These are phyloP conservation scores for Suillus subaureus DNA, from an alignment of 768 basidiomycete genomes.

Conservation along the genomic window DNA sequence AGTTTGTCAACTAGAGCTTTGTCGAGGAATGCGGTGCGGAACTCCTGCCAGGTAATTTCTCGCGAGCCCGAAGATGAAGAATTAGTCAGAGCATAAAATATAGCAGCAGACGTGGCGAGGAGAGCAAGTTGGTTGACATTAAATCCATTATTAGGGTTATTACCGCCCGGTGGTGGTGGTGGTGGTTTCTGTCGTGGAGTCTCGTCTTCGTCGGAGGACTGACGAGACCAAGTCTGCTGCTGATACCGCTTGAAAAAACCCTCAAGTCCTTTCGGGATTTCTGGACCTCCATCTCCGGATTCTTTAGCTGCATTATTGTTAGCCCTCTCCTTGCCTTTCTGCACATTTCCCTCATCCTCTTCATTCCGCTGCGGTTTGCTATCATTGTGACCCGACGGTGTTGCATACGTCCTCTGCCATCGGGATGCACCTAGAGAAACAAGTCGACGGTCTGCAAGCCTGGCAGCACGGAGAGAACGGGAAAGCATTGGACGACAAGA, in stretches of 20 bases:
- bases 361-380: slow-evolving; percentile 26
- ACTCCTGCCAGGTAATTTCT: slow-evolving; percentile 99
- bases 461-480: slow-evolving; percentile 58
- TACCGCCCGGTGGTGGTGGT: slow-evolving; percentile 51
- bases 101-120: slow-evolving; percentile 59
- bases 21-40: slow-evolving; percentile 94
- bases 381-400: slow-evolving; percentile 41
- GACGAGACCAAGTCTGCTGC: slow-evolving; percentile 32
- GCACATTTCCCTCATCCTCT: slow-evolving; percentile 27
- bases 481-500: slow-evolving; percentile 51
- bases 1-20: slow-evolving; percentile 95
- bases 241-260: slow-evolving; percentile 78
- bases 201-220: slow-evolving; percentile 33
- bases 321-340: slow-evolving; percentile 38
- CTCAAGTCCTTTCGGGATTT: slow-evolving; percentile 68
- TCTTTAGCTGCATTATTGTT: slow-evolving; percentile 38
- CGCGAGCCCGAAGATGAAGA: slow-evolving; percentile 55
- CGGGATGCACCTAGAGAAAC: slow-evolving; percentile 33
- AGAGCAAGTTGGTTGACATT: slow-evolving; percentile 59
- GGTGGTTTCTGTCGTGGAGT: slow-evolving; percentile 43
- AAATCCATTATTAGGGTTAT: slow-evolving; percentile 52
- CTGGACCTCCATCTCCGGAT: slow-evolving; percentile 30
- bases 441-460: slow-evolving; percentile 45
- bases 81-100: slow-evolving; percentile 61
- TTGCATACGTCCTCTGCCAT: slow-evolving; percentile 49